Conservation (phyloP, 2,329 filamentous ascomycete genomes). For the Apiospora arundinis region DNA sequence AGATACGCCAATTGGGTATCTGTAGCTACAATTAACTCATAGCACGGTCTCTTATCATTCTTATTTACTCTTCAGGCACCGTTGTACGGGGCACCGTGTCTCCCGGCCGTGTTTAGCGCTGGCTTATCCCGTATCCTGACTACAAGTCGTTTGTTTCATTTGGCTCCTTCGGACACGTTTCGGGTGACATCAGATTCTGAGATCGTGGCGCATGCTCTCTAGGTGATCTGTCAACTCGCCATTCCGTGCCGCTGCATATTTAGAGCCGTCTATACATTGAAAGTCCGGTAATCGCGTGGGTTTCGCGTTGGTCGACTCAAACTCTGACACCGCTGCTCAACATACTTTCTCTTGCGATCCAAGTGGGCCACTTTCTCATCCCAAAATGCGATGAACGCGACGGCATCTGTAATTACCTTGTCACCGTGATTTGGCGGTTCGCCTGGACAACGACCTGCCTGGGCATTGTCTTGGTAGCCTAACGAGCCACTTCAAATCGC, state of each 20-base stretch:
- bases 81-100: background rate
- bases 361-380: background rate
- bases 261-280: background rate
- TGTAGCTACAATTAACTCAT: background rate
- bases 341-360: background rate
- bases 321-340: background rate
- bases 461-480: background rate
- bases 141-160: constrained; percentile 6
- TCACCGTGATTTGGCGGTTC: background rate
- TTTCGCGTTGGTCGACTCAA: background rate
- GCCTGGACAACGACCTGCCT: background rate
- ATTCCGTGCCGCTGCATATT: background rate
- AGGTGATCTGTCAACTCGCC: background rate
- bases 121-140: background rate
- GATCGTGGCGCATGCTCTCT: background rate
- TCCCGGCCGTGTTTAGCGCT: background rate
- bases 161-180: constrained; percentile 1
- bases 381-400: constrained; percentile 2
- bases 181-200: background rate
- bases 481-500: background rate
- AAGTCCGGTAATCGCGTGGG: background rate
- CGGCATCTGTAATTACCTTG: background rate
- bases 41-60: background rate
- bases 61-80: background rate
- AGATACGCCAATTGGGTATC: background rate